Evolutionary conservation across 495 filamentous ascomycete species (phyloP).

Genomic region (Aspergillus wentii): DNA sequence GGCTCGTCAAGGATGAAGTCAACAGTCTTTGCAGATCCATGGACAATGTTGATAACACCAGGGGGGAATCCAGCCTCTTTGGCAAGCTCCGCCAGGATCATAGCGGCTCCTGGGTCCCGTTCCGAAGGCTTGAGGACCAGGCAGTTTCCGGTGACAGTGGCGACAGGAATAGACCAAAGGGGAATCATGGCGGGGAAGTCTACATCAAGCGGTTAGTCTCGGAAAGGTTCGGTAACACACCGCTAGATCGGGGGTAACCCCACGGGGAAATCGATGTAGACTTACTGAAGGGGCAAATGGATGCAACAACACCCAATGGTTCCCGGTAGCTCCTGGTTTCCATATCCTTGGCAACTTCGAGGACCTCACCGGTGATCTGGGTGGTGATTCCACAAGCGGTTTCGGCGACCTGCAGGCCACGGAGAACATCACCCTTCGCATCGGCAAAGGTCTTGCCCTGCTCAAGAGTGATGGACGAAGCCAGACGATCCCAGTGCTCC

Average conservation of each 20-base stretch:
- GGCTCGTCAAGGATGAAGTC: slow-evolving; percentile 98
- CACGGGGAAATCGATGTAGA: slow-evolving; percentile 11
- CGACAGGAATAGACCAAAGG: slow-evolving; percentile 93
- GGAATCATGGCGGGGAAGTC: slow-evolving; percentile 99
- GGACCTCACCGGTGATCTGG: slow-evolving; percentile 86
- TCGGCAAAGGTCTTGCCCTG: slow-evolving; percentile 98
- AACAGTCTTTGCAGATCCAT: slow-evolving; percentile 85
- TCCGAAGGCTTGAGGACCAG: slow-evolving; percentile 96
- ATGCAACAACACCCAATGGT: slow-evolving; percentile 89
- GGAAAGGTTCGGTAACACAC: background rate
- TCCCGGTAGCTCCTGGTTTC: slow-evolving; percentile 92
- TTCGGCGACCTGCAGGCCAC: slow-evolving; percentile 95
- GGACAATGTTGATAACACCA: slow-evolving; percentile 92
- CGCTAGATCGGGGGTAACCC: slow-evolving; percentile 2
- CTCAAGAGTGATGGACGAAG: slow-evolving; percentile 93
- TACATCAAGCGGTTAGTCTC: slow-evolving; percentile 24
- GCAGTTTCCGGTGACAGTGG: slow-evolving; percentile 91
- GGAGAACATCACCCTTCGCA: slow-evolving; percentile 89
- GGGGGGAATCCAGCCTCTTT: slow-evolving; percentile 89
- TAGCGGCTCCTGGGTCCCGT: slow-evolving; percentile 93
- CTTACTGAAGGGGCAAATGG: slow-evolving; percentile 98
- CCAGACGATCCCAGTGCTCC: slow-evolving; percentile 92
- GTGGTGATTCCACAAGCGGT: slow-evolving; percentile 92
- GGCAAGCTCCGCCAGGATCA: slow-evolving; percentile 94
- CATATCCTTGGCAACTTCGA: slow-evolving; percentile 99